Percentiles rank a stretch among this genome's conserved stretches.
These are phyloP conservation scores for Fusarium staphyleae DNA, from an alignment of 2,329 filamentous ascomycete species.

Conservation along the genomic window DNA sequence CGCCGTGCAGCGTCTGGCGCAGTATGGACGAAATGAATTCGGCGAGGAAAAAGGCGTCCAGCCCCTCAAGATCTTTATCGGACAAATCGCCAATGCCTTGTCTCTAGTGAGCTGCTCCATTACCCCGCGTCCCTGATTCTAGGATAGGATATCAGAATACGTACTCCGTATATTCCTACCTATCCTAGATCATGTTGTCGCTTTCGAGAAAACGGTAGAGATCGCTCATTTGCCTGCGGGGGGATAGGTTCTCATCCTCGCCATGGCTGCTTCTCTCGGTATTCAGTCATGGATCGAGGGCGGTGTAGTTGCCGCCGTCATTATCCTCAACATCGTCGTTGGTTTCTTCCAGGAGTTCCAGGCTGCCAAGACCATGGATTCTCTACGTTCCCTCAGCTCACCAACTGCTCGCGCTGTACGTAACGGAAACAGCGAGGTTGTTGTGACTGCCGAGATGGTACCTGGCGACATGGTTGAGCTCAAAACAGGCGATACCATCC, in stretches of 20 bases:
- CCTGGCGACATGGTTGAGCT: constrained; percentile 64
- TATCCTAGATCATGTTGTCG: neutral
- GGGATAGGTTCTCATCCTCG: constrained; percentile 59
- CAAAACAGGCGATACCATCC: constrained; percentile 66
- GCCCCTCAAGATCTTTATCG: constrained; percentile 67
- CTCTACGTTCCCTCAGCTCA: constrained; percentile 52
- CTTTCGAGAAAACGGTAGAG: constrained; percentile 17
- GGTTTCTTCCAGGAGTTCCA: constrained; percentile 56
- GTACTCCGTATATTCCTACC: too few species aligned
- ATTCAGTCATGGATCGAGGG: constrained; percentile 68
- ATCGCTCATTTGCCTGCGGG: constrained; percentile 29
- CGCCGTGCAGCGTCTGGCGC: constrained; percentile 60
- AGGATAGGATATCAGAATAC: neutral
- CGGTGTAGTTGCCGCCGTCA: constrained; percentile 64
- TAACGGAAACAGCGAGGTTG: constrained; percentile 49
- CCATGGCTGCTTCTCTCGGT: constrained; percentile 65
- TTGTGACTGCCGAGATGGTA: constrained; percentile 56
- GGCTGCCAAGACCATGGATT: constrained; percentile 59
- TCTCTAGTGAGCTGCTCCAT: constrained; percentile 59
- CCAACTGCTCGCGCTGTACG: constrained; percentile 54
- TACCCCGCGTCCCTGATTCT: neutral
- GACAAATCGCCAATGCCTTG: constrained; percentile 74
- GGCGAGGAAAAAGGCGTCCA: constrained; percentile 67
- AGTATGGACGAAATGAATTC: constrained; percentile 69
- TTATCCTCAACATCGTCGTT: constrained; percentile 64